These are phyloP conservation scores for Amylostereum areolatum DNA, from an alignment of 1,284 basidiomycete species.

Conservation along the genomic window DNA sequence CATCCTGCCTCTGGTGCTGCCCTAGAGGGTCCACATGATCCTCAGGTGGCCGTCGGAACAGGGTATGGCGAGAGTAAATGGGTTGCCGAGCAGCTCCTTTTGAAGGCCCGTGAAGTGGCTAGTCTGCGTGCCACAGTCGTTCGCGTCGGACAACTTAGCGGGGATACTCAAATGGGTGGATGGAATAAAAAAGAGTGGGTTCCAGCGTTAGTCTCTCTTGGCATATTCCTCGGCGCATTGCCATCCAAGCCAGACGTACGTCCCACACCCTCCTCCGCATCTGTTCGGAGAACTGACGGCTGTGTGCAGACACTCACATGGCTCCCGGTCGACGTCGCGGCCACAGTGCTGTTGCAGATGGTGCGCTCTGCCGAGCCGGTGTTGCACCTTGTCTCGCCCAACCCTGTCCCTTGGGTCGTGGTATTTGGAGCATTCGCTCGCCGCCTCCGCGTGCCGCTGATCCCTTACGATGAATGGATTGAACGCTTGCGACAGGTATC, in stretches of 20 bases:
- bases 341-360: slow-evolving; percentile 22
- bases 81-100: slow-evolving; percentile 34
- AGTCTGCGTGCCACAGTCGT: slow-evolving; percentile 21
- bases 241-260: too few relatives aligned
- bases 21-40: slow-evolving; percentile 13
- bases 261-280: too few relatives aligned
- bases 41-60: slow-evolving; percentile 23
- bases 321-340: slow-evolving; percentile 25
- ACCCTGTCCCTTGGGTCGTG: background rate
- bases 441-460: background rate
- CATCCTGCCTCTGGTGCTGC: background rate
- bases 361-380: slow-evolving; percentile 3
- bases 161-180: slow-evolving; percentile 20
- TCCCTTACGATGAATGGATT: background rate
- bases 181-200: slow-evolving; percentile 32
- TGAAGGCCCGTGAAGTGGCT: slow-evolving; percentile 15
- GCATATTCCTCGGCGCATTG: background rate
- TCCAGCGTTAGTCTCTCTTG: slow-evolving; percentile 20
- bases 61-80: slow-evolving; percentile 40
- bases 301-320: slow-evolving; percentile 20
- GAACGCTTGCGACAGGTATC: background rate
- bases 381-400: slow-evolving; percentile 15
- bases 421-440: background rate
- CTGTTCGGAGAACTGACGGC: background rate
- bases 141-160: slow-evolving; percentile 34